A percentile compares a stretch with the other conserved stretches of the same genome.
phyloP scores from a whole-genome alignment of 1,284 basidiomycete genomes.

The Pseudozyma sp. region DNA sequence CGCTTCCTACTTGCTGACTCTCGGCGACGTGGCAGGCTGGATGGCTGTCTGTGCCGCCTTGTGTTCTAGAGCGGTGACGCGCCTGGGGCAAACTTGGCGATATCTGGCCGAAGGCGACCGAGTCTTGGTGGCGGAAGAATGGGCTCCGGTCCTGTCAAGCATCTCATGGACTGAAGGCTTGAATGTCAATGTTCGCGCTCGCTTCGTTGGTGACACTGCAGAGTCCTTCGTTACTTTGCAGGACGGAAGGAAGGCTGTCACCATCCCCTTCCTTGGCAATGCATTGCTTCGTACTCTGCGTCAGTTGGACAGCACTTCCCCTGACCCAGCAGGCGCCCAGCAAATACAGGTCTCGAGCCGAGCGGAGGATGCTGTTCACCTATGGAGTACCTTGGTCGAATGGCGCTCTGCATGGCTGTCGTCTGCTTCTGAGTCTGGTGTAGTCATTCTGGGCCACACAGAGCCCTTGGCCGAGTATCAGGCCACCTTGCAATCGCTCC shows the following conservation, averaged over 20 bases:
- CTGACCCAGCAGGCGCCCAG: background rate
- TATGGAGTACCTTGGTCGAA: conserved; percentile 14
- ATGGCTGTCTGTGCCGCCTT: conserved; percentile 60
- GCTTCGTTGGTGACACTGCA: conserved; percentile 30
- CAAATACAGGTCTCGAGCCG: conserved; percentile 14
- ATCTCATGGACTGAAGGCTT: conserved; percentile 64
- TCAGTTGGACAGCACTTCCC: background rate
- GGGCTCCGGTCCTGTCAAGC: conserved; percentile 57
- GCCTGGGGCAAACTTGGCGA: conserved; percentile 63
- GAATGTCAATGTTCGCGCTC: conserved; percentile 25
- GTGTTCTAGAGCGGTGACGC: conserved; percentile 64
- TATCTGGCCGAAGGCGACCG: conserved; percentile 58
- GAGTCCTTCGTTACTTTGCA: conserved; percentile 18
- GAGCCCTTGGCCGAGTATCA: conserved; percentile 51
- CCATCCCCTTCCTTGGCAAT: conserved; percentile 55
- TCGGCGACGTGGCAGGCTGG: conserved; percentile 63
- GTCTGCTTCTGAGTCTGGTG: conserved; percentile 4
- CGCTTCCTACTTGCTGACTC: conserved; percentile 51
- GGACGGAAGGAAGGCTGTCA: conserved; percentile 13
- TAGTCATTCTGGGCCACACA: conserved; percentile 16
- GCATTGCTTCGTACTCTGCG: conserved; percentile 31
- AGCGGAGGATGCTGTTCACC: conserved; percentile 20
- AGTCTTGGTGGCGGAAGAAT: conserved; percentile 50
- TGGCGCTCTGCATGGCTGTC: conserved; percentile 37
- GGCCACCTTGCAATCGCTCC: conserved; percentile 39